These are phyloP conservation scores for Paraglomus brasilianum DNA, from an alignment of 192 early-diverging fungal genomes.

Conservation along the genomic window DNA sequence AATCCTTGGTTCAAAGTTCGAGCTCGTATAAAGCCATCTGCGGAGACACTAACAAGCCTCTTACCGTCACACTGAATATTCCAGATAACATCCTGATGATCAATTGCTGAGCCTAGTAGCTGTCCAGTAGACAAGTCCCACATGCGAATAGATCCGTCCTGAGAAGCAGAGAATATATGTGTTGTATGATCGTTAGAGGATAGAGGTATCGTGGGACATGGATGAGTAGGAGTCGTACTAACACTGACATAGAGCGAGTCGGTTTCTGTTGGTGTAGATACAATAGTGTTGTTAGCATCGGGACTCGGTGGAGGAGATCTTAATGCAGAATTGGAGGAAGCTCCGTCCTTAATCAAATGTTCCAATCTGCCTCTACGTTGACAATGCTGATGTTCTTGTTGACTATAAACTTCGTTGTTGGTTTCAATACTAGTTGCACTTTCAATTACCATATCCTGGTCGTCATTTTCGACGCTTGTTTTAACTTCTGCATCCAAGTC, in stretches of 20 bases:
- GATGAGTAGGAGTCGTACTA: not conserved
- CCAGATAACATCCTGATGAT: constrained; percentile 16
- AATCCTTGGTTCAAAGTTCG: no score
- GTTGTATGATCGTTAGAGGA: not conserved
- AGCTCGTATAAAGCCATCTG: constrained; percentile 4
- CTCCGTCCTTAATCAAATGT: no score
- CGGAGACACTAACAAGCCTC: constrained; percentile 6
- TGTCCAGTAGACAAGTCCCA: constrained; percentile 15
- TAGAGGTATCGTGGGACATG: not conserved
- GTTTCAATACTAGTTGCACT: no score
- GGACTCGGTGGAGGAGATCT: not conserved
- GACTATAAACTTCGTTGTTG: no score
- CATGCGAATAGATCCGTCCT: constrained; percentile 15
- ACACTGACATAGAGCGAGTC: not conserved
- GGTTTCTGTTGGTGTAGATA: not conserved
- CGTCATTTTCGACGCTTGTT: no score
- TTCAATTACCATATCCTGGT: no score
- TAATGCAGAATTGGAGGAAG: no score
- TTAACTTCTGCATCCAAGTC: no score
- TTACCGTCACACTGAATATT: constrained; percentile 10
- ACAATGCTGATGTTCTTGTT: no score
- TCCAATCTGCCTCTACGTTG: no score
- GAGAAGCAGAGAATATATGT: constrained; percentile 5
- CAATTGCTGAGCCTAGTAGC: not conserved
- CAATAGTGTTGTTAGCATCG: no score